Evolutionary conservation across 805 yeast genomes (phyloP).

Genomic region (Schwanniomyces occidentalis): DNA sequence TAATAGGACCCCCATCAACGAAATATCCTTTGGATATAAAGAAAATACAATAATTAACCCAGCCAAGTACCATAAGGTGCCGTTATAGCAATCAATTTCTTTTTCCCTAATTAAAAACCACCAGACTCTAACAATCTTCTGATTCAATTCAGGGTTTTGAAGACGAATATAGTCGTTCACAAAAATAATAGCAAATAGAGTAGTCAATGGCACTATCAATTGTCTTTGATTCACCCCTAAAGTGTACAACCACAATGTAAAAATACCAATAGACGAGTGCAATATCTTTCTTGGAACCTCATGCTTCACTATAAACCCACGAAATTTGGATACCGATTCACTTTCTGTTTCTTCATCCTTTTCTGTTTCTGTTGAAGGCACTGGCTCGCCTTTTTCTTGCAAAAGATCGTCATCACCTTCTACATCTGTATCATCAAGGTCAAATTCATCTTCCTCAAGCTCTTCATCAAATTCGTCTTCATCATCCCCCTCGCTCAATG

Average conservation of each 20-base stretch:
- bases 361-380: conserved; percentile 2
- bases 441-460: conserved; percentile 11
- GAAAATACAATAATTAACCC: conserved; percentile 75
- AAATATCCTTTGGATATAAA: conserved; percentile 76
- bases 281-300: conserved; percentile 87
- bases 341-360: not conserved
- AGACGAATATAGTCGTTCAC: conserved; percentile 70
- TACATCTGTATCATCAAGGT: conserved; percentile 4
- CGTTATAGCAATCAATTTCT: conserved; percentile 74
- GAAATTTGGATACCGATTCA: conserved; percentile 7
- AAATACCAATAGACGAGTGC: conserved; percentile 85
- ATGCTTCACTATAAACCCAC: conserved; percentile 62
- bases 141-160: conserved; percentile 59
- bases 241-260: conserved; percentile 73
- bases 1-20: conserved; percentile 70
- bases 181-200: conserved; percentile 57
- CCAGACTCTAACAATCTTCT: conserved; percentile 60
- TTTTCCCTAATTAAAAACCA: conserved; percentile 85
- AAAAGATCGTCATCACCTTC: conserved; percentile 9
- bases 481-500: conserved; percentile 16
- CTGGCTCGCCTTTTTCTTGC: conserved; percentile 4
- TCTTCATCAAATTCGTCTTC: conserved; percentile 15
- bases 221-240: conserved; percentile 54
- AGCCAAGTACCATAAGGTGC: conserved; percentile 82
- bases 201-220: conserved; percentile 59